Base-by-base conservation (phyloP, 495 filamentous ascomycete species). In the Daldinia grandis region DNA sequence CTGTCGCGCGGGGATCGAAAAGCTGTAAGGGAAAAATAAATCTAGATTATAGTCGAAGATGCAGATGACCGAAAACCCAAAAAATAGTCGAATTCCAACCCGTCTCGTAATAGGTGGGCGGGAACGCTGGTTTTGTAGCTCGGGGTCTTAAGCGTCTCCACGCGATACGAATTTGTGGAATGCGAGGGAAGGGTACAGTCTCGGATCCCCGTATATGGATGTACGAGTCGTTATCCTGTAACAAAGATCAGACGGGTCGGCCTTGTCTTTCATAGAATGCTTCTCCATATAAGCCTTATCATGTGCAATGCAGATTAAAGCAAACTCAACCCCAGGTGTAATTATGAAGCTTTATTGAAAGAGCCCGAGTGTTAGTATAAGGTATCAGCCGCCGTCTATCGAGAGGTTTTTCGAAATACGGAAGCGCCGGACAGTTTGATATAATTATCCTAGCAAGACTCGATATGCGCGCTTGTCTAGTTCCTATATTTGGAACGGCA, bases 161-260 rank as follows among this genome's bases (percentile, higher is more conserved):
- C 70, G 75, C 73, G 70, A 77, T 77, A 77, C 75, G 75, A 77
- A 77, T 72, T 69, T 72, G 66, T 75, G 73, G 75, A 69, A 73
- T 75, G 73, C 58, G 66, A 76, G 66, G 68, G 69, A 73, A 74
- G 65, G 73, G 73, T 56, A 72, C 60, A 69, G 75, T 71, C 73
- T 77, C 75, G 70, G 69, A 75, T 66, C 62, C 60, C 69, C 63
- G 73, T 74, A 74, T 71, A 66, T 44, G 56, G 56, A 57, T 73
- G 62, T 74, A 68, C 61, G 54, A 76, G 64, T 66, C 51, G 70
- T 59, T 71, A 67, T 75, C 64, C 70, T 70, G 75, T 66, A 64
- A 75, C 73, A 62, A 59, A 61, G 59, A 70, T 63, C 69, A 66
- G 62, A 37, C 65, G 64, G 65, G 62, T 60, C 31, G 49, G 69